Conservation (phyloP, 1,284 basidiomycete species). For the Naganishia cerealis region DNA sequence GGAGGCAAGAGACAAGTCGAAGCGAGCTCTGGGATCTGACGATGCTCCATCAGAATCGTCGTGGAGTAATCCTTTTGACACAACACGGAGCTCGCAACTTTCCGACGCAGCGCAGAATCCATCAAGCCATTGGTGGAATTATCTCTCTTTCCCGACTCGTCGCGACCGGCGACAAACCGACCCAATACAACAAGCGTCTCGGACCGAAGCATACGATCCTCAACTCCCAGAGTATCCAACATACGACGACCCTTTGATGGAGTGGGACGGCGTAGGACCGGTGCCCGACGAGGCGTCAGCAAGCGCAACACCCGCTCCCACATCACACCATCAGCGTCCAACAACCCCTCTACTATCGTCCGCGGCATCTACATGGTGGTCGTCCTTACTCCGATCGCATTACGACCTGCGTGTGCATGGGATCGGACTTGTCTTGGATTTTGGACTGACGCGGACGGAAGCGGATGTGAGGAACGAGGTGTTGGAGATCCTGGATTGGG, state of each 20-base stretch:
- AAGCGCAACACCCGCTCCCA: neutral
- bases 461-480: conserved; percentile 31
- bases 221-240: conserved; percentile 13
- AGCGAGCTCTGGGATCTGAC: neutral
- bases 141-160: neutral
- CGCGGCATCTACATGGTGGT: conserved; percentile 13
- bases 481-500: conserved; percentile 30
- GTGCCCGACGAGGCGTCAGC: no score
- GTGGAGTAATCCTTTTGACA: neutral
- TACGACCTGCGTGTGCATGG: conserved; percentile 30
- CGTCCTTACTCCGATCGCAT: neutral
- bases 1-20: neutral
- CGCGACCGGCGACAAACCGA: neutral
- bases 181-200: neutral
- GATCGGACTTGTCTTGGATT: conserved; percentile 31
- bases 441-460: conserved; percentile 25
- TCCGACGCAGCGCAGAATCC: neutral
- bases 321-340: neutral
- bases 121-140: conserved; percentile 6
- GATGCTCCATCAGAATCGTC: neutral
- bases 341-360: neutral
- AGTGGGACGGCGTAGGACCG: conserved; percentile 4
- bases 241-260: conserved; percentile 4
- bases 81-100: neutral
- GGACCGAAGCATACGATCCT: conserved; percentile 18